phyloP scores from a whole-genome alignment of 2,329 filamentous ascomycete species.

The Fusarium sp. region DNA sequence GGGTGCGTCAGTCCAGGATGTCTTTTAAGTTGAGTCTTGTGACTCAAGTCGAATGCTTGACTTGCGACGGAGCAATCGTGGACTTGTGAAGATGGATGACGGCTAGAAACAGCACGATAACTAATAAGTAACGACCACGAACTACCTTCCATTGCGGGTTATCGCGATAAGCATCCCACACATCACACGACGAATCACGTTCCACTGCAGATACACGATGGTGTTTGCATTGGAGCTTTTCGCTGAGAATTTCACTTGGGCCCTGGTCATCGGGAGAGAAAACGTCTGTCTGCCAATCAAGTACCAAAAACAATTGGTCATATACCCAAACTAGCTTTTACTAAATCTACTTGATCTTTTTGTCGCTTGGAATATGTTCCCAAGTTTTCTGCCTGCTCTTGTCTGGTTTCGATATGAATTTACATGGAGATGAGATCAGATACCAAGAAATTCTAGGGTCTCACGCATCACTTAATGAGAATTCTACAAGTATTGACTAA shows the following conservation, averaged over 20 bases:
- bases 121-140: neutral
- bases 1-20: neutral
- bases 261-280: neutral
- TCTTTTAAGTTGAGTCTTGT: neutral
- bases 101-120: neutral
- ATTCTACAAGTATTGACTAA: neutral
- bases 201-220: neutral
- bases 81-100: neutral
- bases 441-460: neutral
- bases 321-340: neutral
- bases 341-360: neutral
- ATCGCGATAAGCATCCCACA: constrained; percentile 35
- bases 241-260: neutral
- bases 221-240: neutral
- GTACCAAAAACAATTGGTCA: no score
- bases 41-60: neutral
- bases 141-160: constrained; percentile 12
- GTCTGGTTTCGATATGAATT: neutral
- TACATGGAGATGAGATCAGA: neutral
- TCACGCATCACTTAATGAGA: neutral
- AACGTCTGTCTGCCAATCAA: no score
- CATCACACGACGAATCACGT: neutral
- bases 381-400: neutral
- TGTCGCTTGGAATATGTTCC: neutral
- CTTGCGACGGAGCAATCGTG: neutral